Evolutionary conservation across 768 basidiomycete genomes (phyloP).

Genomic region (Stropharia rugosoannulata): DNA sequence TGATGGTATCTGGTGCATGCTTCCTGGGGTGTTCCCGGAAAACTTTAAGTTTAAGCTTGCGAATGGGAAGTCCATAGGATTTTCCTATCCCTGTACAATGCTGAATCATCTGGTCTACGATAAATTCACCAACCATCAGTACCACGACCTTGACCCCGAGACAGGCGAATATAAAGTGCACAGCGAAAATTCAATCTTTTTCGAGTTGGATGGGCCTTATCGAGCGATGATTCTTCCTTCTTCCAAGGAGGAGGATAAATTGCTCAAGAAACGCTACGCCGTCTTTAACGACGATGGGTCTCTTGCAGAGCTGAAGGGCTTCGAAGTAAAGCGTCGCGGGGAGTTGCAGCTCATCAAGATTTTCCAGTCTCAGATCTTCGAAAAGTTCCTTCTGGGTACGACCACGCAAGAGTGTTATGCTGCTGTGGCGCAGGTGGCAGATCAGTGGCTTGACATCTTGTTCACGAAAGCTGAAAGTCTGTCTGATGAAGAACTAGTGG

Average conservation of each 20-base stretch:
- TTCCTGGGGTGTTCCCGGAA: constrained; percentile 96
- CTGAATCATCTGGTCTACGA: constrained; percentile 97
- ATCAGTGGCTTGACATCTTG: constrained; percentile 97
- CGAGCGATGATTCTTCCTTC: constrained; percentile 99
- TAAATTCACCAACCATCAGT: constrained; percentile 96
- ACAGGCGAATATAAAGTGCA: constrained; percentile 84
- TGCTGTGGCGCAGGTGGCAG: constrained; percentile 88
- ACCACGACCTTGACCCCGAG: constrained; percentile 86
- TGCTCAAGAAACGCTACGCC: constrained; percentile 98
- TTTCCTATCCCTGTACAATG: constrained; percentile 99
- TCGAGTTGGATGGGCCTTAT: constrained; percentile 98
- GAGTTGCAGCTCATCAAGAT: constrained; percentile 99
- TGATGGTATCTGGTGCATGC: constrained; percentile 99
- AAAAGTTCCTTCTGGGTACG: constrained; percentile 90
- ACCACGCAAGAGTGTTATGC: constrained; percentile 96
- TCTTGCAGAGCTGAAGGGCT: constrained; percentile 97
- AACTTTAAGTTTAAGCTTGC: constrained; percentile 93
- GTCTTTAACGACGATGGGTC: constrained; percentile 98
- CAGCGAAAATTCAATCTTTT: constrained; percentile 98
- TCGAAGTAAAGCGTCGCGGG: constrained; percentile 97
- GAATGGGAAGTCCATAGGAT: constrained; percentile 81
- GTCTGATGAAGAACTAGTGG: constrained; percentile 89
- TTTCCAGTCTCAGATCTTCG: constrained; percentile 98
- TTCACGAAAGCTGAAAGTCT: constrained; percentile 84
- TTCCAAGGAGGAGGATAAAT: constrained; percentile 98